These are phyloP conservation scores for Trebouxia gelatinosa DNA, from an alignment of 163 green algal genomes.

Conservation along the genomic window DNA sequence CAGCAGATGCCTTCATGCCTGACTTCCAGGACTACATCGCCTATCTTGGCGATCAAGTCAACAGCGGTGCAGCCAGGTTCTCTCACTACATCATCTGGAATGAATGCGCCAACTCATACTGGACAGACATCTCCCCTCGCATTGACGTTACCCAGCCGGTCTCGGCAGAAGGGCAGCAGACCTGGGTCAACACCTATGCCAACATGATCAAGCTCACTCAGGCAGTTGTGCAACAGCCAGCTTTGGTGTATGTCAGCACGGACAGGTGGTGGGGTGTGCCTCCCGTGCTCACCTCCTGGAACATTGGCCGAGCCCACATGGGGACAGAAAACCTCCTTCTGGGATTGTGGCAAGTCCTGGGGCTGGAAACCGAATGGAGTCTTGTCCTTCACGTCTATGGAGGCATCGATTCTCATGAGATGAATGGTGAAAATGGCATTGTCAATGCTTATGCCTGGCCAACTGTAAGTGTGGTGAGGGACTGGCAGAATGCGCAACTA, in stretches of 20 bases:
- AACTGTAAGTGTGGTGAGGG: no score
- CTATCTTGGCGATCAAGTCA: constrained; percentile 18
- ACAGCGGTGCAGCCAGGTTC: background rate
- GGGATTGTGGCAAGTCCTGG: constrained; percentile 15
- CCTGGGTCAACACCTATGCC: constrained; percentile 20
- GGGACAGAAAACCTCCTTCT: constrained; percentile 23
- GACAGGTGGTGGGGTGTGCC: constrained; percentile 30
- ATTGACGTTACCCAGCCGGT: constrained; percentile 15
- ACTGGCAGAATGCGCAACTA: no score
- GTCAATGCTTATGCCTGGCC: constrained; percentile 24
- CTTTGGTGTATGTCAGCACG: constrained; percentile 27
- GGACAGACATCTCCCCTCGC: constrained; percentile 25
- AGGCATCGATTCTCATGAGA: background rate
- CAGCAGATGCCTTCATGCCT: constrained; percentile 21
- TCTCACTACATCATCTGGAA: constrained; percentile 26
- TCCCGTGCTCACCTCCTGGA: constrained; percentile 4
- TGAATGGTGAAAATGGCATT: constrained; percentile 24
- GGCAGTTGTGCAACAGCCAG: constrained; percentile 15
- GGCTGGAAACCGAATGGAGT: constrained; percentile 13
- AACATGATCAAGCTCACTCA: constrained; percentile 28
- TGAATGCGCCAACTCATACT: constrained; percentile 20
- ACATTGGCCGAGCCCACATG: constrained; percentile 25
- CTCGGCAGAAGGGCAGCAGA: background rate
- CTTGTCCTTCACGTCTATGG: constrained; percentile 22
- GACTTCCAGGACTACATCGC: constrained; percentile 20